phyloP scores from a whole-genome alignment of 768 basidiomycete species.

The Brasilioporus rufonigricans region DNA sequence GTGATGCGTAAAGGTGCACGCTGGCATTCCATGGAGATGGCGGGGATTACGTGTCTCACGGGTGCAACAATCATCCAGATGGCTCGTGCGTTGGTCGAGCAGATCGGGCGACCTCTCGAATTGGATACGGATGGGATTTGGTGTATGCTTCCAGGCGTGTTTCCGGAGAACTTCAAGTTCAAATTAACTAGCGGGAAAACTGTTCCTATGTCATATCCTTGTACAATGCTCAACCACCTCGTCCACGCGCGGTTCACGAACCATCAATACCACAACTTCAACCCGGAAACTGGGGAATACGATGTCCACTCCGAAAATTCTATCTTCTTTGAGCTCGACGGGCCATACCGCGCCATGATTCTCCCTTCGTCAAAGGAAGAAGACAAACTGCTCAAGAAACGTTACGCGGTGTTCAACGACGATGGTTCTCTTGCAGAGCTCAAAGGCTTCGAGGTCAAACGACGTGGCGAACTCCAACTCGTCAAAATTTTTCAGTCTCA shows the following conservation, averaged over 20 bases:
- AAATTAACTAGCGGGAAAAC: constrained; percentile 84
- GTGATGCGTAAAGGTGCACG: constrained; percentile 99
- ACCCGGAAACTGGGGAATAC: constrained; percentile 83
- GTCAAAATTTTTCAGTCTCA: constrained; percentile 99
- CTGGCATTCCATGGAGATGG: constrained; percentile 99
- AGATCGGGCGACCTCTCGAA: constrained; percentile 95
- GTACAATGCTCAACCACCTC: constrained; percentile 99
- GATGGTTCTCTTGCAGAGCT: constrained; percentile 97
- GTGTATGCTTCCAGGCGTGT: constrained; percentile 99
- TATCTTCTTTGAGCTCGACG: constrained; percentile 99
- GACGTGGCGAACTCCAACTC: constrained; percentile 93
- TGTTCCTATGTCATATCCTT: constrained; percentile 91
- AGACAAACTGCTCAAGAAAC: constrained; percentile 96
- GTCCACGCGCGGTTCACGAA: constrained; percentile 96
- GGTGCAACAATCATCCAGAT: constrained; percentile 98
- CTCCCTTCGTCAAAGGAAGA: constrained; percentile 99
- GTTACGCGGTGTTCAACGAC: constrained; percentile 98
- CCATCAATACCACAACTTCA: constrained; percentile 93
- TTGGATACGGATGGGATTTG: constrained; percentile 99
- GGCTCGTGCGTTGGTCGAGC: constrained; percentile 95
- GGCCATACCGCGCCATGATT: constrained; percentile 99
- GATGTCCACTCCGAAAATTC: constrained; percentile 91
- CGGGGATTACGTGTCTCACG: constrained; percentile 96
- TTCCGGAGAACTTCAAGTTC: constrained; percentile 98
- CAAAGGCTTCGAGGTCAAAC: constrained; percentile 98